Evolutionary conservation across 345 rosid genomes (phyloP).

Genomic region (Clarkia xantiana): DNA sequence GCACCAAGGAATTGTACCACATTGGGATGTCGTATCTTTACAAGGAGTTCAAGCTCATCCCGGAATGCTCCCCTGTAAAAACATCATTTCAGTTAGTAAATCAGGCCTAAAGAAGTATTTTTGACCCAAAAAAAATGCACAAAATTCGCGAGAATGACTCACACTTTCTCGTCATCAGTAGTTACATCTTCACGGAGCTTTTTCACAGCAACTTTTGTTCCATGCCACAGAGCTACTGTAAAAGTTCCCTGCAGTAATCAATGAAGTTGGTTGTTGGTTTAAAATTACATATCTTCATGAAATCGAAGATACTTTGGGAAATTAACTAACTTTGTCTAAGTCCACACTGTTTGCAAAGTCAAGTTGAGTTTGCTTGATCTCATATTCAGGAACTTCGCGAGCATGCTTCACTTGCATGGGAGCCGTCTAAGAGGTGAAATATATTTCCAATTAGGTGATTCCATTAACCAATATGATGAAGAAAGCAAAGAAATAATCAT

Average conservation of each 20-base stretch:
- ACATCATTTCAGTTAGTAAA: conserved; percentile 6
- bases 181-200: conserved; percentile 63
- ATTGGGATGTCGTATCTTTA: conserved; percentile 89
- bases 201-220: conserved; percentile 88
- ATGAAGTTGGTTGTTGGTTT: background rate
- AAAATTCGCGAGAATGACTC: conserved; percentile 11
- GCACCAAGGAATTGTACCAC: conserved; percentile 97
- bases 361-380: conserved; percentile 57
- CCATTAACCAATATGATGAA: background rate
- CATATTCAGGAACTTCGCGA: conserved; percentile 89
- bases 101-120: background rate
- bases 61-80: conserved; percentile 53
- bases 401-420: conserved; percentile 84
- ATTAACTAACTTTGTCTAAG: conserved; percentile 45
- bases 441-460: background rate
- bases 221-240: conserved; percentile 72
- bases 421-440: conserved; percentile 36
- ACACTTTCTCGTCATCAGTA: conserved; percentile 77
- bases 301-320: background rate
- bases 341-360: conserved; percentile 70
- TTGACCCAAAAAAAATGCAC: background rate
- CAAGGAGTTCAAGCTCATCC: conserved; percentile 89
- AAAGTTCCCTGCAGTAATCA: conserved; percentile 60
- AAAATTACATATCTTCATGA: no score
- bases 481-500: background rate